phyloP scores from a whole-genome alignment of 164 flowering plant species.

The Vitis amurensis region DNA sequence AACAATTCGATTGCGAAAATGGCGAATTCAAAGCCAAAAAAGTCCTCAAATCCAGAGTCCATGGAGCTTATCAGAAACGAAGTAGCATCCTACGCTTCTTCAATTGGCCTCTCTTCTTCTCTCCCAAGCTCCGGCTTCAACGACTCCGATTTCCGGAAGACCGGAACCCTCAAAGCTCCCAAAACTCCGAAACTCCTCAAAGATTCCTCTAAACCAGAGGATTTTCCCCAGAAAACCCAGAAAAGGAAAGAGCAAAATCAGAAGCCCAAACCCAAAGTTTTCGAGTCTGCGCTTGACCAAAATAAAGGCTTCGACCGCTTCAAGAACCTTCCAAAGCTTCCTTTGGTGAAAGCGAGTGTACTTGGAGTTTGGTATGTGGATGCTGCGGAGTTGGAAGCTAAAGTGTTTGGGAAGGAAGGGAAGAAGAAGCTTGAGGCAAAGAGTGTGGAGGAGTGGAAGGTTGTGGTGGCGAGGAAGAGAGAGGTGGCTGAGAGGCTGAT shows the following conservation, averaged over 20 bases:
- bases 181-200: conserved; percentile 2
- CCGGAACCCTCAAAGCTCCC: conserved; percentile 40
- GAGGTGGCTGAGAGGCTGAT: conserved; percentile 73
- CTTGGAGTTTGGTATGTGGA: conserved; percentile 74
- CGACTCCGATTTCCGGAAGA: conserved; percentile 73
- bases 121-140: conserved; percentile 66
- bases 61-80: conserved; percentile 54
- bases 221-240: conserved; percentile 13
- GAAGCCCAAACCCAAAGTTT: conserved; percentile 10
- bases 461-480: conserved; percentile 65
- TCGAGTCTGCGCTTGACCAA: background rate
- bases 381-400: conserved; percentile 64
- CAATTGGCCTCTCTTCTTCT: conserved; percentile 68
- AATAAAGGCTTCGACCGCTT: conserved; percentile 27
- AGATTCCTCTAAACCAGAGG: background rate
- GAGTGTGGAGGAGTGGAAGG: conserved; percentile 56
- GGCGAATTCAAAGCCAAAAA: conserved; percentile 41
- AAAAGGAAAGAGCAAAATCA: conserved; percentile 5
- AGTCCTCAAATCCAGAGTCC: conserved; percentile 31
- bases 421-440: conserved; percentile 30
- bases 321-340: conserved; percentile 72
- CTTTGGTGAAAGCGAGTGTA: conserved; percentile 59
- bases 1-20: conserved; percentile 4
- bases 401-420: conserved; percentile 50
- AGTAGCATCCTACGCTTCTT: conserved; percentile 74